These are phyloP conservation scores for Paracamarosporium sp. DNA, from an alignment of 2,329 filamentous ascomycete genomes.

Conservation along the genomic window DNA sequence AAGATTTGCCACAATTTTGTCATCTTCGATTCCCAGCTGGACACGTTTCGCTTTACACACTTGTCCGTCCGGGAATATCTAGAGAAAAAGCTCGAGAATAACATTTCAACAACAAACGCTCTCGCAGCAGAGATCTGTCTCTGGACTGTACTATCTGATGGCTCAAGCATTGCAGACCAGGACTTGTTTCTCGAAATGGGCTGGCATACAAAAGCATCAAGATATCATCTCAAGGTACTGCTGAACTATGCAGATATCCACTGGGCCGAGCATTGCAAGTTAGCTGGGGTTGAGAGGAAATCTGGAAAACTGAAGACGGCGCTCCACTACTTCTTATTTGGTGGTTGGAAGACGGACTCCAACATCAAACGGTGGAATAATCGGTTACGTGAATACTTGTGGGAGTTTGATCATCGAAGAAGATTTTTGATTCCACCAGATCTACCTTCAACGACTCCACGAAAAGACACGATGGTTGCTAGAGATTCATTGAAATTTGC, in stretches of 20 bases:
- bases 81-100: constrained; percentile 17
- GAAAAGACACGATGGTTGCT: constrained; percentile 5
- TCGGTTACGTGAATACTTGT: not conserved
- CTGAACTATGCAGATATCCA: constrained; percentile 12
- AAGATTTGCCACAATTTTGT: constrained; percentile 37
- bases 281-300: constrained; percentile 3
- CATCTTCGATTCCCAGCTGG: constrained; percentile 26
- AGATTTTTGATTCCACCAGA: no score
- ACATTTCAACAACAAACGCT: constrained; percentile 9
- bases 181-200: constrained; percentile 7
- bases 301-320: constrained; percentile 8
- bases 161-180: constrained; percentile 1
- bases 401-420: not conserved
- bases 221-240: constrained; percentile 6
- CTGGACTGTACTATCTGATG: constrained; percentile 11
- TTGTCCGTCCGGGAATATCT: constrained; percentile 40
- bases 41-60: constrained; percentile 40
- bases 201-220: constrained; percentile 3
- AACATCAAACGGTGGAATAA: constrained; percentile 6
- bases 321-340: constrained; percentile 8
- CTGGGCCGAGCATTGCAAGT: constrained; percentile 12
- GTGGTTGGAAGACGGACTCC: not conserved
- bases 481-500: not conserved
- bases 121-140: constrained; percentile 18
- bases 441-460: no score